These are phyloP conservation scores for Talaromyces marneffei DNA, from an alignment of 2,329 filamentous ascomycete species.

Conservation along the genomic window DNA sequence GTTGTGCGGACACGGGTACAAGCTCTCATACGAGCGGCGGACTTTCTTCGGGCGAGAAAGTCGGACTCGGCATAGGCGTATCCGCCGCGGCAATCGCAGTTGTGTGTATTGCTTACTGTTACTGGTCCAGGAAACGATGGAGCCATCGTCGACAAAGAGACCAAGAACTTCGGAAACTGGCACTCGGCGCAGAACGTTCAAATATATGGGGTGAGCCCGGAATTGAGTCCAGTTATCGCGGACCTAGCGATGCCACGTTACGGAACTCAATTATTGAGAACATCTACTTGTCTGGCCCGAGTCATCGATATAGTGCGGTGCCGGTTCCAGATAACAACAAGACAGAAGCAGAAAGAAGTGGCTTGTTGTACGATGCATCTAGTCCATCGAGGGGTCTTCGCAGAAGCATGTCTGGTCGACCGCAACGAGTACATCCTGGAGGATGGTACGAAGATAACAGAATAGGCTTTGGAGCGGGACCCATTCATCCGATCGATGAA, in stretches of 20 bases:
- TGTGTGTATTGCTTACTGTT: conserved; percentile 44
- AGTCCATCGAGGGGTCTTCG: conserved; percentile 37
- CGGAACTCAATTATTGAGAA: conserved; percentile 12
- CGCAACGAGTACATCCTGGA: conserved; percentile 28
- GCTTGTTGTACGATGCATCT: conserved; percentile 36
- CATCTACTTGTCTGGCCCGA: conserved; percentile 8
- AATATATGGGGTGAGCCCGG: conserved; percentile 39
- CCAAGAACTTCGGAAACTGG: conserved; percentile 50
- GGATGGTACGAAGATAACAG: conserved; percentile 46
- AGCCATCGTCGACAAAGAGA: conserved; percentile 43
- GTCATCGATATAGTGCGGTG: conserved; percentile 12
- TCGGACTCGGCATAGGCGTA: conserved; percentile 60
- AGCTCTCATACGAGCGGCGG: conserved; percentile 17
- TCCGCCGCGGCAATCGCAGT: conserved; percentile 57
- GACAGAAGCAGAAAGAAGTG: conserved; percentile 36
- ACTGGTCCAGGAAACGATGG: conserved; percentile 47
- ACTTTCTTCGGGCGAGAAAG: conserved; percentile 38
- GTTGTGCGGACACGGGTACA: conserved; percentile 17
- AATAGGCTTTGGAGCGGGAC: conserved; percentile 45
- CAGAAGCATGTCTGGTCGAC: conserved; percentile 34
- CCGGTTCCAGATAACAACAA: conserved; percentile 24
- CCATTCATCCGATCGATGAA: conserved; percentile 60
- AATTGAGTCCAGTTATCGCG: conserved; percentile 33
- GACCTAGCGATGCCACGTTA: conserved; percentile 18
- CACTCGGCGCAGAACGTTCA: conserved; percentile 46